Conservation (phyloP, 2,329 filamentous ascomycete species). For the Knoxdaviesia capensis region DNA sequence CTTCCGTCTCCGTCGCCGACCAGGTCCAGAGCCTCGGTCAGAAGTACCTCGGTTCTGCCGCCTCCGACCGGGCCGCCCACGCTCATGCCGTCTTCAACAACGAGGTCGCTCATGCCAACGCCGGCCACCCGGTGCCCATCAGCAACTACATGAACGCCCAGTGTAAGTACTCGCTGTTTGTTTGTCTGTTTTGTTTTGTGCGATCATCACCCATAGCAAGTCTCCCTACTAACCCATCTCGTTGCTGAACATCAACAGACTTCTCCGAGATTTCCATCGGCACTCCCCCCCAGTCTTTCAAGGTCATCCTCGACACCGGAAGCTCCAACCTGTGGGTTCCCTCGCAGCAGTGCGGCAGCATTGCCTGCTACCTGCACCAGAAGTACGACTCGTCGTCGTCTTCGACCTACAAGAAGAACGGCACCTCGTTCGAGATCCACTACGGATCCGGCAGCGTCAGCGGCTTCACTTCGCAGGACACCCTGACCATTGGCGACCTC, state of each 20-base stretch:
- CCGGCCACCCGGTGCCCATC: constrained; percentile 65
- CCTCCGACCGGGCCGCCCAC: constrained; percentile 42
- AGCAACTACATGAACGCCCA: constrained; percentile 98
- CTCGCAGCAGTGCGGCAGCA: constrained; percentile 73
- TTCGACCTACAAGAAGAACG: constrained; percentile 85
- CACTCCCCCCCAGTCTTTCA: constrained; percentile 84
- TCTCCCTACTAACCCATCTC: not conserved
- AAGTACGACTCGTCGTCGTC: constrained; percentile 90
- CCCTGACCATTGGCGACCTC: constrained; percentile 71
- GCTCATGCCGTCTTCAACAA: constrained; percentile 64
- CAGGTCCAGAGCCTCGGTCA: constrained; percentile 73
- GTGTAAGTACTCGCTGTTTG: constrained; percentile 40
- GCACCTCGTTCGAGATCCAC: constrained; percentile 73
- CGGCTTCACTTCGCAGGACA: constrained; percentile 84
- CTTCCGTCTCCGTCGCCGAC: constrained; percentile 56
- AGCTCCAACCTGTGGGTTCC: constrained; percentile 99
- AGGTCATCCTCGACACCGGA: constrained; percentile 94
- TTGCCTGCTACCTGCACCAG: constrained; percentile 91
- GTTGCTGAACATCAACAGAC: constrained; percentile 30
- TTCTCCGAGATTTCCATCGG: constrained; percentile 94
- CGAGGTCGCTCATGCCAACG: constrained; percentile 42
- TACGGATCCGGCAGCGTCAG: constrained; percentile 91
- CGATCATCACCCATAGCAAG: not conserved
- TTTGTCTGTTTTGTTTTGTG: not conserved
- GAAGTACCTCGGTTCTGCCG: constrained; percentile 66